Base-by-base conservation (phyloP, 73 alveolate species). In the Diophrys appendiculata region DNA sequence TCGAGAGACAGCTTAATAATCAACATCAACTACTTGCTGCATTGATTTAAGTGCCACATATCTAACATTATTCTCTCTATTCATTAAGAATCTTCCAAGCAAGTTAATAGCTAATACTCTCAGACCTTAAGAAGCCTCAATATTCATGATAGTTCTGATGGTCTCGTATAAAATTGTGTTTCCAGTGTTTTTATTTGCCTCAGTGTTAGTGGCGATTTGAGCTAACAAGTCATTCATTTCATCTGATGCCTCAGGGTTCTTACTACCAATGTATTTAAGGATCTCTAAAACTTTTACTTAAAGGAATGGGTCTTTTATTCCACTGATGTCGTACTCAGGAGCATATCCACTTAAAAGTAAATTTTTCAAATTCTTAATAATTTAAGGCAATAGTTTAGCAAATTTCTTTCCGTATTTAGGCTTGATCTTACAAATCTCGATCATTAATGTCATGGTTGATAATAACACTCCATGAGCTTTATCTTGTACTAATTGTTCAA, bases 251-350 rank as follows among this genome's bases (percentile, higher is more conserved):
- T 90, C 92, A 29, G 93, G 75, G 73, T 90, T 85, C 83, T 90
- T 88, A 72, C 90, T 80, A 26, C 98, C 98, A 70, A 97, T 81
- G 23, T 75, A 52, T 85, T 95, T 95, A 65, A 97, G 88, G 72
- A 93, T 75, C 69, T 96, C 93, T 27, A 97, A 87, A 60, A 97
- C 92, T 65, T 95, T 91, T 3, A 95, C 98, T 86, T 98, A 95
- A 55, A 98, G 91, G 93, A 98, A 98, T 2, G 99, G 99, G 86
- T 98, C 99, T 65, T 98, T 92, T 24, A 98, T 96, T 18, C 99
- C 99, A 72, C 96, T 94, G 25, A 97, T 95, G 79, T 94, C 99
- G 84, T 94, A 95, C 84, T 93, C 99, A 1, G 99, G 98, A 8
- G 94, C 92, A 86, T 97, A 95, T 65, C 98, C 96, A 33, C 96